Evolutionary conservation across 345 rosid genomes (phyloP).

Genomic region (Kandelia obovata): DNA sequence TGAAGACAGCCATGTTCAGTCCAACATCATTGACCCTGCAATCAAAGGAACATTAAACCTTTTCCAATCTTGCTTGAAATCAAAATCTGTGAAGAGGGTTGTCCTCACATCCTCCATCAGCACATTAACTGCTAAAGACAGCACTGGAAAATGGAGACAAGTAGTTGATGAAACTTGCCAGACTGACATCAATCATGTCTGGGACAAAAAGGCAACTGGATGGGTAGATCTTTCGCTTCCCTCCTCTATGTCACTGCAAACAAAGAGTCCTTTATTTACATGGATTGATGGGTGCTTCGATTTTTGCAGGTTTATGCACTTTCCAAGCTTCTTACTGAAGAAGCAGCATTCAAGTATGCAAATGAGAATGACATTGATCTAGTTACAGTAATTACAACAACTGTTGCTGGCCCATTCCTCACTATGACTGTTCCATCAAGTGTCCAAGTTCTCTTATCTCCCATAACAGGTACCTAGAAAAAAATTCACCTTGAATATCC

Average conservation of each 20-base stretch:
- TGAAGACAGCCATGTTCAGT: slow-evolving; percentile 49
- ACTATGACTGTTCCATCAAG: slow-evolving; percentile 65
- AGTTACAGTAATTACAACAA: slow-evolving; percentile 64
- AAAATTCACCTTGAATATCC: too few species aligned
- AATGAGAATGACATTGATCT: slow-evolving; percentile 53
- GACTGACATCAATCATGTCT: slow-evolving; percentile 43
- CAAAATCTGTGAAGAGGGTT: slow-evolving; percentile 63
- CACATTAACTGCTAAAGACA: slow-evolving; percentile 65
- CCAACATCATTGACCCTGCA: slow-evolving; percentile 61
- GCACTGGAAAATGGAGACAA: slow-evolving; percentile 47
- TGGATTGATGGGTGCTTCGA: not conserved
- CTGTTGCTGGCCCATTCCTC: slow-evolving; percentile 72
- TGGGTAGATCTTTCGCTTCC: slow-evolving; percentile 46
- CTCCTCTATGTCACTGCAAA: not conserved
- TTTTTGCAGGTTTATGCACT: slow-evolving; percentile 59
- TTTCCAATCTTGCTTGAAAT: slow-evolving; percentile 64
- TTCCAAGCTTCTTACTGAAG: slow-evolving; percentile 67
- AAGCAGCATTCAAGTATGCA: slow-evolving; percentile 71
- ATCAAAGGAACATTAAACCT: slow-evolving; percentile 62
- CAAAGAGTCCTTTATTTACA: not conserved
- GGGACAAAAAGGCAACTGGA: slow-evolving; percentile 63
- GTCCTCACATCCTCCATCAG: slow-evolving; percentile 87
- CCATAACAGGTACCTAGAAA: slow-evolving; percentile 49
- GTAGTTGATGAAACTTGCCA: slow-evolving; percentile 74
- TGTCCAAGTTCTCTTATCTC: slow-evolving; percentile 68